These are phyloP conservation scores for Kodamaea restingae DNA, from an alignment of 805 yeast species.

Conservation along the genomic window DNA sequence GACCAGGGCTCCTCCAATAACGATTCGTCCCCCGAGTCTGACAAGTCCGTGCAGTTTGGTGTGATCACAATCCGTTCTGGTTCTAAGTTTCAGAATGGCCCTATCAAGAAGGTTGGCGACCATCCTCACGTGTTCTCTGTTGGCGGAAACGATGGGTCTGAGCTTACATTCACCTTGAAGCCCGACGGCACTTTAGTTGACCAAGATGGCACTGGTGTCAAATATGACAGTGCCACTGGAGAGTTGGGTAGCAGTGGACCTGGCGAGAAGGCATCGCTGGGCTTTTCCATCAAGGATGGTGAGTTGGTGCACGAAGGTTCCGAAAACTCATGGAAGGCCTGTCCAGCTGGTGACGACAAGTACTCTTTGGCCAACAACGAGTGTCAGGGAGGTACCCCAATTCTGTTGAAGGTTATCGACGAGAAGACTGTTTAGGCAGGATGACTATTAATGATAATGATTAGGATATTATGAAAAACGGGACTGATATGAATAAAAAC, in stretches of 20 bases:
- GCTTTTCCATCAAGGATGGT: constrained; percentile 38
- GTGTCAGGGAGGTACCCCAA: constrained; percentile 27
- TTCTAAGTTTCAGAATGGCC: constrained; percentile 20
- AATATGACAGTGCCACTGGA: constrained; percentile 26
- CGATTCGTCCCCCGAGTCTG: neutral
- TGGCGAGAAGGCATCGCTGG: constrained; percentile 29
- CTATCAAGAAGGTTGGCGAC: constrained; percentile 24
- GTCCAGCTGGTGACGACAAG: constrained; percentile 28
- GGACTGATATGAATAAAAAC: no score
- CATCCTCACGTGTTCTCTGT: constrained; percentile 34
- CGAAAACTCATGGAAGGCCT: constrained; percentile 34
- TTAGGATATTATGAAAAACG: no score
- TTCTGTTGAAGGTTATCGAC: constrained; percentile 19
- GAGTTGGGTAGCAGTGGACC: constrained; percentile 32
- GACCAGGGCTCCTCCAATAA: no score
- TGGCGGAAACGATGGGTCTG: constrained; percentile 29
- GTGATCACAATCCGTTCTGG: constrained; percentile 23
- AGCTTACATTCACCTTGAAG: constrained; percentile 21
- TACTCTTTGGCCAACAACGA: constrained; percentile 23
- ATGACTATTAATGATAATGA: no score
- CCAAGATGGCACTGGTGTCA: constrained; percentile 27
- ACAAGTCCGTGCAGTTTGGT: constrained; percentile 13
- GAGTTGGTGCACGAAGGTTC: constrained; percentile 30
- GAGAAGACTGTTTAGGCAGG: constrained; percentile 3
- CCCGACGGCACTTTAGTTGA: constrained; percentile 27